A percentile compares a stretch with the other conserved stretches of the same genome.
Conservation (phyloP, 352 stramenopile genomes). For the Globisporangium nagaii region DNA sequence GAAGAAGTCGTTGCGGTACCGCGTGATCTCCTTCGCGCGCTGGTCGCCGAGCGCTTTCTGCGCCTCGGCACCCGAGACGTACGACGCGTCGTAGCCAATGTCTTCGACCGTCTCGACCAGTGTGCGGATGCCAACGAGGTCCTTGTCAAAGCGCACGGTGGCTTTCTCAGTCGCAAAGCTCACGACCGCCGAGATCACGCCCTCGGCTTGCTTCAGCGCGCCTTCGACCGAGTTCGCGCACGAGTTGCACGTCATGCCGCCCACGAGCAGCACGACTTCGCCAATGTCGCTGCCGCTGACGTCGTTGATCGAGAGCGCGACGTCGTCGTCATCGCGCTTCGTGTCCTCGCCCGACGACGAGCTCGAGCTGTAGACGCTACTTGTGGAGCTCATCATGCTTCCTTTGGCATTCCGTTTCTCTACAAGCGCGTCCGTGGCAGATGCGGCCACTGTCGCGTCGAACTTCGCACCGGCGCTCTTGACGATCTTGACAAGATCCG, state of each 20-base stretch:
- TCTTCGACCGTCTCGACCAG: constrained; percentile 86
- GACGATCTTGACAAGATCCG: constrained; percentile 54
- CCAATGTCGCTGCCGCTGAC: constrained; percentile 36
- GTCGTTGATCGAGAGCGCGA: constrained; percentile 29
- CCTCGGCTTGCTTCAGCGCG: constrained; percentile 67
- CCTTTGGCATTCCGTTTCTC: neutral
- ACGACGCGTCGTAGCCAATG: constrained; percentile 88
- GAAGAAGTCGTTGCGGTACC: constrained; percentile 85
- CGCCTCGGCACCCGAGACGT: constrained; percentile 53
- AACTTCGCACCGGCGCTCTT: constrained; percentile 37
- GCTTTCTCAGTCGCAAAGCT: constrained; percentile 87
- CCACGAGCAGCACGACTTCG: constrained; percentile 61
- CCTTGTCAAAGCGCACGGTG: constrained; percentile 68
- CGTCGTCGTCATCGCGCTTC: constrained; percentile 16
- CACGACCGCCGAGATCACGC: constrained; percentile 74
- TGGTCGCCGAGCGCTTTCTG: constrained; percentile 82
- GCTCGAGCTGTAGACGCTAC: constrained; percentile 2
- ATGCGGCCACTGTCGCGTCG: constrained; percentile 20
- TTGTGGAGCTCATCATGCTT: constrained; percentile 3
- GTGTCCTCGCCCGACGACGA: neutral
- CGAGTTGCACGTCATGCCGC: constrained; percentile 91
- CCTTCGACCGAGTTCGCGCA: constrained; percentile 89
- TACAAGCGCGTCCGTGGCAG: neutral
- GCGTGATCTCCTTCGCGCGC: constrained; percentile 66
- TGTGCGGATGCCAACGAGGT: constrained; percentile 68